Base-by-base conservation (phyloP, 441 rosid species). In the Euphorbia schlechtendalii region DNA sequence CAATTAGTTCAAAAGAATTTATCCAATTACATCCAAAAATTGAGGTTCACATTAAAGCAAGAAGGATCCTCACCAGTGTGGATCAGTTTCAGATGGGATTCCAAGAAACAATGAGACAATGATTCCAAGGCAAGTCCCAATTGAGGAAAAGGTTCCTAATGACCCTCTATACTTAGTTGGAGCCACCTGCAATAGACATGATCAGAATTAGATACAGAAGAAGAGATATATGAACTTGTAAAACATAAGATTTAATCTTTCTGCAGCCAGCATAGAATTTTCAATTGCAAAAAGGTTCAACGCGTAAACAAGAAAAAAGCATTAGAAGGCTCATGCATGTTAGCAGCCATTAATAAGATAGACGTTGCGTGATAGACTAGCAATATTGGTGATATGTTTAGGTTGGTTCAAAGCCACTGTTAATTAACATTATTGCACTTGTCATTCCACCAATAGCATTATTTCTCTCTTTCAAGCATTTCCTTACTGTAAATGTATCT, bases 41-140 rank as follows among this genome's bases (percentile, higher is more conserved):
- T n/a, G 34, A 3, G 3, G 34, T 32, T 32, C 34, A 32, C 34
- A 6, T 32, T 3, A 67, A 40, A 56, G 56, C 28, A 15, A 38
- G 51, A 32, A 56, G 45, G 61, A 72, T 69, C 6, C 83, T 81
- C 78, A 89, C 93, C 96, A 89, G 73, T 85, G 89, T 14, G 88
- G 96, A 79, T 89, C 81, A 60, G 71, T 74, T 80, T 80, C 84
- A 11, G 89, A 81, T 8, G 80, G 88, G 70, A 89, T 80, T 64
- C 82, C 93, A 15, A 89, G 76, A 74, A 77, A 73, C 49, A 86
- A 69, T 57, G 92, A 86, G 38, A 78, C 59, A 63, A 89, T 80
- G 59, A 89, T 84, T 55, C 96, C 96, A 67, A 84, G 81, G 81
- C 96, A 86, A 15, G 96, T 86, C 69, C 88, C 90, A 63, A 83